A percentile compares a stretch with the other conserved stretches of the same genome.
These are phyloP conservation scores for Backusella tuberculispora DNA, from an alignment of 192 early-diverging fungal species.

Conservation along the genomic window DNA sequence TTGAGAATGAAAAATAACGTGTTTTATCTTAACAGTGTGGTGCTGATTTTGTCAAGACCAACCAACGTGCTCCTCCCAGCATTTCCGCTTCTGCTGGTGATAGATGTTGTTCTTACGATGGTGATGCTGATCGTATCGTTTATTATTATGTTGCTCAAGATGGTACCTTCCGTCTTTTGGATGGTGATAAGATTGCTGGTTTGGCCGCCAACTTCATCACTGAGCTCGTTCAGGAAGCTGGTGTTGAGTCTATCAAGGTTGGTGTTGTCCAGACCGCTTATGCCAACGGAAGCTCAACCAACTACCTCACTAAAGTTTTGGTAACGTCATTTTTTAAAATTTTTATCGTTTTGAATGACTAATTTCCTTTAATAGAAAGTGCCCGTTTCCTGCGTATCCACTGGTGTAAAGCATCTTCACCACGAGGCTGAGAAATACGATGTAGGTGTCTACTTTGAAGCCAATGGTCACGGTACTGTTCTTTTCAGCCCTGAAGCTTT, in stretches of 20 bases:
- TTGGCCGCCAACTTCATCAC: conserved; percentile 94
- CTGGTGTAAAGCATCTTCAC: conserved; percentile 99
- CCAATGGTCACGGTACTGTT: conserved; percentile 99
- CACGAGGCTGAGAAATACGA: conserved; percentile 98
- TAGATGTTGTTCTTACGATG: conserved; percentile 91
- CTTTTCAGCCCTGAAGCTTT: conserved; percentile 85
- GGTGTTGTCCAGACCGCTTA: conserved; percentile 99
- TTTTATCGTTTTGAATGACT: neutral
- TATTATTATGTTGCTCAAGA: conserved; percentile 86
- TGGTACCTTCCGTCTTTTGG: conserved; percentile 85
- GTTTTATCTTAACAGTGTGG: conserved; percentile 64
- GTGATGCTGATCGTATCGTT: conserved; percentile 98
- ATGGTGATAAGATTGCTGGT: conserved; percentile 99
- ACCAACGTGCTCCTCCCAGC: conserved; percentile 79
- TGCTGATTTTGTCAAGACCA: conserved; percentile 97
- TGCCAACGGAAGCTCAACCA: conserved; percentile 96
- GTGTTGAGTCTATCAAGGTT: conserved; percentile 77
- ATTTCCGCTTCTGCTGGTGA: conserved; percentile 64
- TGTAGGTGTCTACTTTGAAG: conserved; percentile 99
- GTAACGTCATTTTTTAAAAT: conserved; percentile 45
- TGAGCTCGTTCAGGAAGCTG: conserved; percentile 81
- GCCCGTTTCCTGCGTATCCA: conserved; percentile 93
- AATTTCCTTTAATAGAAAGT: conserved; percentile 62
- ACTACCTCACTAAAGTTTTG: conserved; percentile 88
- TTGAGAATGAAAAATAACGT: conserved; percentile 2